phyloP scores from a whole-genome alignment of 2,329 filamentous ascomycete genomes.

The Remersonia thermophila region DNA sequence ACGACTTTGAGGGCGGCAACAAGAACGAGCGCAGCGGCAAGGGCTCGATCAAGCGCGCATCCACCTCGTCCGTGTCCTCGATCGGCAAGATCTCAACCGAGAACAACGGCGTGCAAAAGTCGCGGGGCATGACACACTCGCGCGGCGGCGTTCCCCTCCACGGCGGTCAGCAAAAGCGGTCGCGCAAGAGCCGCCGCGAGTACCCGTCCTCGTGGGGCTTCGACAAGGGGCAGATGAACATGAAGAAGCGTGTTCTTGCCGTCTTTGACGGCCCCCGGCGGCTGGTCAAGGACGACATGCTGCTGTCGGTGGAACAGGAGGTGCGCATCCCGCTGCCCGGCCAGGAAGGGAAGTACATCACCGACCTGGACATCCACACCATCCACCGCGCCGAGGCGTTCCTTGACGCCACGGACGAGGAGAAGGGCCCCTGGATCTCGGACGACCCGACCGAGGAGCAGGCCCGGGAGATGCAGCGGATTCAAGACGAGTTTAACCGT shows the following conservation, averaged over 20 bases:
- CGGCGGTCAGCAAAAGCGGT: slow-evolving; percentile 35
- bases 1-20: slow-evolving; percentile 28
- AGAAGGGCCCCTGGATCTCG: slow-evolving; percentile 74
- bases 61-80: too few species aligned
- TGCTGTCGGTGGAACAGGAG: slow-evolving; percentile 91
- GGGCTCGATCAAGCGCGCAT: slow-evolving; percentile 15
- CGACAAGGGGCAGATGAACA: slow-evolving; percentile 84
- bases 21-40: slow-evolving; percentile 31
- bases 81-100: slow-evolving; percentile 29
- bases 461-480: slow-evolving; percentile 46
- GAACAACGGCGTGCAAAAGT: slow-evolving; percentile 48
- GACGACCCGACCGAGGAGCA: slow-evolving; percentile 56
- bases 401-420: slow-evolving; percentile 65
- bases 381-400: slow-evolving; percentile 79
- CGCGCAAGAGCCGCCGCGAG: slow-evolving; percentile 83
- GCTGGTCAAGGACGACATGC: slow-evolving; percentile 97
- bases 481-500: too few species aligned
- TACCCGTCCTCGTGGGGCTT: slow-evolving; percentile 94
- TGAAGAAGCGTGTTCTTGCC: slow-evolving; percentile 92
- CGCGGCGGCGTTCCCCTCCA: slow-evolving; percentile 55
- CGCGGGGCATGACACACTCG: slow-evolving; percentile 63
- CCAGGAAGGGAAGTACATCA: slow-evolving; percentile 73
- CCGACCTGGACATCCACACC: slow-evolving; percentile 85
- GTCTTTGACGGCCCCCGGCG: slow-evolving; percentile 82
- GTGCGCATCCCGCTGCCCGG: slow-evolving; percentile 75